A percentile compares a stretch with the other conserved stretches of the same genome.
phyloP scores from a whole-genome alignment of 1,284 basidiomycete genomes.

The Ustilago cynodontis region DNA sequence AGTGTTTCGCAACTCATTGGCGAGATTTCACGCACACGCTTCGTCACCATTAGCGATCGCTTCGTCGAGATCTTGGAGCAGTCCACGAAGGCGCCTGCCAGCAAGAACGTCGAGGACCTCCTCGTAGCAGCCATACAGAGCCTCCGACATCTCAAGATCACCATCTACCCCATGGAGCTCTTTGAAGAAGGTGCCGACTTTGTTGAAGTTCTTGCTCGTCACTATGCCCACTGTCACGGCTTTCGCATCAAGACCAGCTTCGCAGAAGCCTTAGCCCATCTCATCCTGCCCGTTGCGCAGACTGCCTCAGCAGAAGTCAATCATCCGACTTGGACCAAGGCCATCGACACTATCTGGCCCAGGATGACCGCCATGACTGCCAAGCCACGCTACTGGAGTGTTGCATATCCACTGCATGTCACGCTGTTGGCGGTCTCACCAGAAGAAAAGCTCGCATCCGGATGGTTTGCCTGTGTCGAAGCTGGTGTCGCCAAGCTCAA shows the following conservation, averaged over 20 bases:
- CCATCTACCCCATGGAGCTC: slow-evolving; percentile 86
- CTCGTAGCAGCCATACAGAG: slow-evolving; percentile 63
- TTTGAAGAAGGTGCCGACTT: slow-evolving; percentile 96
- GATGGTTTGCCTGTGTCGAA: slow-evolving; percentile 77
- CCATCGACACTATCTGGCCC: slow-evolving; percentile 85
- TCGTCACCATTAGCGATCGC: slow-evolving; percentile 63
- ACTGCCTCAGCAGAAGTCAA: slow-evolving; percentile 96
- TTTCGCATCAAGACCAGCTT: slow-evolving; percentile 85
- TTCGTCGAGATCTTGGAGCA: slow-evolving; percentile 64
- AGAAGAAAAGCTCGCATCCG: slow-evolving; percentile 83
- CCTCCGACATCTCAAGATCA: slow-evolving; percentile 64
- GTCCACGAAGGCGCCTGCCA: slow-evolving; percentile 47
- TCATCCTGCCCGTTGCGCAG: slow-evolving; percentile 89
- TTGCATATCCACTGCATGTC: slow-evolving; percentile 86
- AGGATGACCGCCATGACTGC: slow-evolving; percentile 86
- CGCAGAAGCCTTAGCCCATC: slow-evolving; percentile 82
- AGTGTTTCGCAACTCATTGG: slow-evolving; percentile 61
- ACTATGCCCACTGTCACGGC: slow-evolving; percentile 87
- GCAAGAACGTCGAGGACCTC: slow-evolving; percentile 62
- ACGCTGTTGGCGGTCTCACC: slow-evolving; percentile 88
- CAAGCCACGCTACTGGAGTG: slow-evolving; percentile 91
- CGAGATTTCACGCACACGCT: slow-evolving; percentile 58
- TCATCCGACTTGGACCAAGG: slow-evolving; percentile 92
- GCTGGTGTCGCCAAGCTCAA: slow-evolving; percentile 80
- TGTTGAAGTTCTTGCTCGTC: slow-evolving; percentile 82